These are phyloP conservation scores for Phytopythium boreale DNA, from an alignment of 352 stramenopile genomes.

Conservation along the genomic window DNA sequence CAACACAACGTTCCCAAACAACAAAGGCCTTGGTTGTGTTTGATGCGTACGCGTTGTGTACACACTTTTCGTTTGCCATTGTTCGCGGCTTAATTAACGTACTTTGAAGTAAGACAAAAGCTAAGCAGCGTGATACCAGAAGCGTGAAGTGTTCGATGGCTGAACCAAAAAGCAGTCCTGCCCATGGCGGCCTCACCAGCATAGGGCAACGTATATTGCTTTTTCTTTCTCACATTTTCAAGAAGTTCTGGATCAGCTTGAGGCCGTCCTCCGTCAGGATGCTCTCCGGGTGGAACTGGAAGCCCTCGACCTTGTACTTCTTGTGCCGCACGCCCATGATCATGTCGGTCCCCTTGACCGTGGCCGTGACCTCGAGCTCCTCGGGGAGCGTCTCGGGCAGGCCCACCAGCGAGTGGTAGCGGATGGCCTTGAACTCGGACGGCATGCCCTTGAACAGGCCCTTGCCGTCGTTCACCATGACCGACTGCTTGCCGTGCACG, in stretches of 20 bases:
- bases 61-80: neutral
- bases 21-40: neutral
- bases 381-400: constrained; percentile 77
- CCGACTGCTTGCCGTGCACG: constrained; percentile 84
- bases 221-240: constrained; percentile 62
- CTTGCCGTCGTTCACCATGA: constrained; percentile 83
- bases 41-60: neutral
- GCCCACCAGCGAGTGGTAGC: constrained; percentile 87
- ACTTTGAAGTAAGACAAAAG: too few relatives aligned
- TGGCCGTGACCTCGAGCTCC: constrained; percentile 77
- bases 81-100: neutral
- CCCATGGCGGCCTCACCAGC: neutral
- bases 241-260: constrained; percentile 85
- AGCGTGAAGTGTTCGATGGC: neutral
- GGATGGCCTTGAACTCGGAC: constrained; percentile 77
- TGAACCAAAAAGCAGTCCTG: neutral
- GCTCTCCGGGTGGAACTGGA: constrained; percentile 89
- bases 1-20: neutral
- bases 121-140: neutral
- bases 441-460: constrained; percentile 83
- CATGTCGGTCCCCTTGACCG: constrained; percentile 80
- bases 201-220: neutral
- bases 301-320: constrained; percentile 81
- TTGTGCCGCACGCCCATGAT: constrained; percentile 90
- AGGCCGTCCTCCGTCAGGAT: constrained; percentile 84